Evolutionary conservation across 78 protist species (phyloP).

Genomic region (Dictyostelium brefeldianum): DNA sequence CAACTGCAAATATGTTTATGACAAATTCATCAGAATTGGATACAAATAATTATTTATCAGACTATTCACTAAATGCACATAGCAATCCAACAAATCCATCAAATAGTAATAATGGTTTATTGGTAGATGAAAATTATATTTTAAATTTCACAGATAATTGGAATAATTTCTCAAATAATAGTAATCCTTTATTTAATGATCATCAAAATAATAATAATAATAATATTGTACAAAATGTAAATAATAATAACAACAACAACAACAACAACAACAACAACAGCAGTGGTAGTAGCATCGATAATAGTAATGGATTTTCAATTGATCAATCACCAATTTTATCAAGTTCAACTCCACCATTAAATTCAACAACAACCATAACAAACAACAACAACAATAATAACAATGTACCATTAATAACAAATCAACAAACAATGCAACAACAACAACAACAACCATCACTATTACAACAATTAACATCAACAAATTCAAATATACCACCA

Average conservation of each 20-base stretch:
- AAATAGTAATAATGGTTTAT: not conserved
- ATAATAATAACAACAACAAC: not conserved
- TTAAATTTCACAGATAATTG: slow-evolving; percentile 36
- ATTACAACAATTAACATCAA: not conserved
- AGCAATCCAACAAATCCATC: not conserved
- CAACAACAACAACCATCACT: not conserved
- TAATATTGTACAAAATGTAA: not conserved
- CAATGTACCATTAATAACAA: not conserved
- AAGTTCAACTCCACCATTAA: not conserved
- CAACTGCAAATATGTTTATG: not conserved
- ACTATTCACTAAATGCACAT: not conserved
- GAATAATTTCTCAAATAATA: not conserved
- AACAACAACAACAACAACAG: slow-evolving; percentile 14
- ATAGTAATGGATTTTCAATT: not conserved
- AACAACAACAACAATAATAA: not conserved
- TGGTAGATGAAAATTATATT: slow-evolving; percentile 9
- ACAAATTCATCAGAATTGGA: slow-evolving; percentile 20
- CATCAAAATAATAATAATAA: not conserved
- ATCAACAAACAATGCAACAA: not conserved
- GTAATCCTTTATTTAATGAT: not conserved
- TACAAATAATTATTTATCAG: not conserved
- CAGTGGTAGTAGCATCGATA: not conserved
- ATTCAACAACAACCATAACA: not conserved
- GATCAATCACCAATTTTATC: slow-evolving; percentile 21
- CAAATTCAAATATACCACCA: not conserved